Base-by-base conservation (phyloP, 306 rosid genomes). In the Mucuna pruriens region DNA sequence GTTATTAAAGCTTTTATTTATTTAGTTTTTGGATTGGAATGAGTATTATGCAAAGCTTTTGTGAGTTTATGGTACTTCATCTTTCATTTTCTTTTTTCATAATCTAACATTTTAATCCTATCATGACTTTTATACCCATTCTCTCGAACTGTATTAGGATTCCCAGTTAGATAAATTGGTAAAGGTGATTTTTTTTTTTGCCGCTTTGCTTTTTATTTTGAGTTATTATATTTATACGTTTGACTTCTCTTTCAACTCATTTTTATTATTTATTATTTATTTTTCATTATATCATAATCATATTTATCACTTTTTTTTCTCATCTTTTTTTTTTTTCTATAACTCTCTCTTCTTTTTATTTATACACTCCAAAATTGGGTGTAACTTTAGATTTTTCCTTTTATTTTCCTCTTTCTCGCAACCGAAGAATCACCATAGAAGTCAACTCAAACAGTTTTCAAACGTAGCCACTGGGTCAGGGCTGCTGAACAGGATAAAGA, bases 401-500 rank as follows among this genome's bases (percentile, higher is more conserved):
- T 10, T 29, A 1, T 29, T 29, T 29, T 4, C 15, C n/a, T 42
- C 44, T 48, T 8, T 13, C 7, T 48, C 33, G 64, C 33, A 11
- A 20, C 9, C 45, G 34, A 9, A 25, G 44, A 66, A 57, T 39
- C 55, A 26, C 34, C 39, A 39, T 36, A 69, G 19, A 58, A 33
- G 38, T 71, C 48, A 73, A 70, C 63, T 80, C 20, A 44, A 58
- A 17, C 13, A 20, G 49, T 57, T 80, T 79, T 16, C 36, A 44
- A 71, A 20, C 23, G 4, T 42, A 57, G n/a, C 25, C 40, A 38
- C 2, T 16, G 69, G 76, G 45, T 46, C 22, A 57, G 17, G 77
- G 83, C 83, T 70, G 83, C 83, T 42, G 10, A 58, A 44, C 69
- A 31, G 40, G 7, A 17, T 40, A 5, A 70, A 39, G 69, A 45